Percentiles rank a stretch among this genome's conserved stretches.
Evolutionary conservation across 306 rosid genomes (phyloP).

Genomic region (Purshia tridentata): DNA sequence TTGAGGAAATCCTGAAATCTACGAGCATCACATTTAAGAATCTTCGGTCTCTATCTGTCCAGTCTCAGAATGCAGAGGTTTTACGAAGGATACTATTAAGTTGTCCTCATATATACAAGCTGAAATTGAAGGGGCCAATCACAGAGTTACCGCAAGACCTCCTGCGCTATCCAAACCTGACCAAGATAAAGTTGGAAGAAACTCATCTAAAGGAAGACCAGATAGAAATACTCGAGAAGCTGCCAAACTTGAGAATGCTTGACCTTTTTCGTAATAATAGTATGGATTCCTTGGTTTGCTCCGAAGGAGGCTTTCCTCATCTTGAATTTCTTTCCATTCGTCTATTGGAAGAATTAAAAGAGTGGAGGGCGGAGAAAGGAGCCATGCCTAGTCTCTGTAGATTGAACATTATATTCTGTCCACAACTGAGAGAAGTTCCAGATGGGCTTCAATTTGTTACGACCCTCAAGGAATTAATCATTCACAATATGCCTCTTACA

Average conservation of each 20-base stretch:
- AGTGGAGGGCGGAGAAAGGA: conserved; percentile 42
- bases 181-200: conserved; percentile 35
- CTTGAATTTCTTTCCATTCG: conserved; percentile 31
- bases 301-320: conserved; percentile 38
- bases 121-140: rapidly evolving
- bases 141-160: conserved; percentile 17
- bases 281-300: conserved; percentile 17
- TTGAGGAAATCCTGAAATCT: neutral
- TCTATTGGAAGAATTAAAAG: conserved; percentile 27
- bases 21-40: neutral
- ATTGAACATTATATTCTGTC: conserved; percentile 24
- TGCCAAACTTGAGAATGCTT: conserved; percentile 43
- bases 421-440: conserved; percentile 35
- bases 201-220: conserved; percentile 36
- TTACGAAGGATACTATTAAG: neutral
- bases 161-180: conserved; percentile 25
- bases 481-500: conserved; percentile 36
- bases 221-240: conserved; percentile 40
- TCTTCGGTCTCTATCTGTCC: neutral
- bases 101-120: conserved; percentile 1
- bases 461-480: conserved; percentile 36
- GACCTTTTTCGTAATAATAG: neutral
- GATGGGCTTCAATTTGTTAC: conserved; percentile 37
- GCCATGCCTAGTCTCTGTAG: conserved; percentile 36
- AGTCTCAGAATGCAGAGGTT: rapidly evolving